These are phyloP conservation scores for Hygrocybe punicea DNA, from an alignment of 768 basidiomycete species.

Conservation along the genomic window DNA sequence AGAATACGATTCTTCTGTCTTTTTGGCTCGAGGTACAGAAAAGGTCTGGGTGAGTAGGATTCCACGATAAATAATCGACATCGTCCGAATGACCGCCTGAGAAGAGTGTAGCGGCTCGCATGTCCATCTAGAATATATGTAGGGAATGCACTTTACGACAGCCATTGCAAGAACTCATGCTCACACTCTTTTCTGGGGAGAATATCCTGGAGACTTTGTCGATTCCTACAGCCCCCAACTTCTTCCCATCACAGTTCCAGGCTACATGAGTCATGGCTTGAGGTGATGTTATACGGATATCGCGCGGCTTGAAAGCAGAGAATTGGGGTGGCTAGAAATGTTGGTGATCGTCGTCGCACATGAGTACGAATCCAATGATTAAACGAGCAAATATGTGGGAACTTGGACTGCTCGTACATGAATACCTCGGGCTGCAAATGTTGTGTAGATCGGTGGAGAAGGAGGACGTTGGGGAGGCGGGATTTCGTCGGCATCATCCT, in stretches of 20 bases:
- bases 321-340: conserved; percentile 65
- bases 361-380: conserved; percentile 14
- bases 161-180: conserved; percentile 20
- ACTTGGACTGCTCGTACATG: conserved; percentile 55
- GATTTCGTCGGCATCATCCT: conserved; percentile 59
- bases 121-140: conserved; percentile 55
- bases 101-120: conserved; percentile 59
- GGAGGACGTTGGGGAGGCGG: conserved; percentile 58
- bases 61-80: conserved; percentile 82
- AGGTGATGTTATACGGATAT: conserved; percentile 60
- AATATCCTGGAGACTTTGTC: conserved; percentile 78
- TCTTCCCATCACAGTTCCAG: conserved; percentile 83
- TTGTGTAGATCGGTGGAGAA: conserved; percentile 69
- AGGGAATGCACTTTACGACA: neutral
- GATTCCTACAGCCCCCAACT: conserved; percentile 75
- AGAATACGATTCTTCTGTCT: conserved; percentile 73
- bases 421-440: conserved; percentile 65
- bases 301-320: conserved; percentile 75
- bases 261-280: conserved; percentile 74
- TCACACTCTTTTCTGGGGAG: conserved; percentile 73
- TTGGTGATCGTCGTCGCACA: neutral
- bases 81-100: conserved; percentile 74
- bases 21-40: conserved; percentile 78
- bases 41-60: conserved; percentile 78
- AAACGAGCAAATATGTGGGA: conserved; percentile 3